Evolutionary conservation across 2,329 filamentous ascomycete species (phyloP).

Genomic region (Aureobasidium zeae): DNA sequence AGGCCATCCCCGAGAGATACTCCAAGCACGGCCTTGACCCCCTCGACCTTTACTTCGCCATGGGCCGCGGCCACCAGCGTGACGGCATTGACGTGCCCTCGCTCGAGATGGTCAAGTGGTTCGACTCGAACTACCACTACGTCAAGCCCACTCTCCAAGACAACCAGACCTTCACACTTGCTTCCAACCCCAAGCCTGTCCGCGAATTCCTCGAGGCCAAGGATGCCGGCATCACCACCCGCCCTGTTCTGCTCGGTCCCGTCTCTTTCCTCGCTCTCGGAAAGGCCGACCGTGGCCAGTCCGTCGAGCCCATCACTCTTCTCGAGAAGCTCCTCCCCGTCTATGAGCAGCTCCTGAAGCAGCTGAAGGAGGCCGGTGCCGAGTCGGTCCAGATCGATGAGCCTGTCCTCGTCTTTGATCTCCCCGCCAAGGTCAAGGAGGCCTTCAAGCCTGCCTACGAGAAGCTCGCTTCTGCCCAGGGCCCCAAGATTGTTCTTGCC

Average conservation of each 20-base stretch:
- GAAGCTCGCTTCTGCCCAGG: slow-evolving; percentile 66
- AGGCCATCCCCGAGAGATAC: slow-evolving; percentile 91
- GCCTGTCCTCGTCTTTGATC: slow-evolving; percentile 91
- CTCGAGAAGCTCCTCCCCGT: slow-evolving; percentile 88
- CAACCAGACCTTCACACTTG: slow-evolving; percentile 91
- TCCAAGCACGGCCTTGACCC: slow-evolving; percentile 76
- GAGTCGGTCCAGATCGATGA: slow-evolving; percentile 98
- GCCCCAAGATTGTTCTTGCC: slow-evolving; percentile 80
- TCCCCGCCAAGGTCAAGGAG: slow-evolving; percentile 80
- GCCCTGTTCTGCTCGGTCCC: slow-evolving; percentile 88
- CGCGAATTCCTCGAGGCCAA: slow-evolving; percentile 94
- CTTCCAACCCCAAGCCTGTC: slow-evolving; percentile 83
- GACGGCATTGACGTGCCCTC: slow-evolving; percentile 78
- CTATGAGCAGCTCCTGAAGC: slow-evolving; percentile 83
- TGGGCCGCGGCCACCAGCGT: slow-evolving; percentile 98
- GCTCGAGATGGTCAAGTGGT: slow-evolving; percentile 99
- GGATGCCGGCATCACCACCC: slow-evolving; percentile 85
- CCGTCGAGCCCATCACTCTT: slow-evolving; percentile 85
- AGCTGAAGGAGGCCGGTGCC: slow-evolving; percentile 93
- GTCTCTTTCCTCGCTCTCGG: slow-evolving; percentile 96
- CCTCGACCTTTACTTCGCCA: slow-evolving; percentile 97
- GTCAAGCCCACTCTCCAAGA: slow-evolving; percentile 98
- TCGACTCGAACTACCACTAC: slow-evolving; percentile 99
- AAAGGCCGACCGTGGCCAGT: slow-evolving; percentile 93
- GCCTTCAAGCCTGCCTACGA: slow-evolving; percentile 98